A percentile compares a stretch with the other conserved stretches of the same genome.
Conservation (phyloP, 2,329 filamentous ascomycete genomes). For the Apiospora sp. region DNA sequence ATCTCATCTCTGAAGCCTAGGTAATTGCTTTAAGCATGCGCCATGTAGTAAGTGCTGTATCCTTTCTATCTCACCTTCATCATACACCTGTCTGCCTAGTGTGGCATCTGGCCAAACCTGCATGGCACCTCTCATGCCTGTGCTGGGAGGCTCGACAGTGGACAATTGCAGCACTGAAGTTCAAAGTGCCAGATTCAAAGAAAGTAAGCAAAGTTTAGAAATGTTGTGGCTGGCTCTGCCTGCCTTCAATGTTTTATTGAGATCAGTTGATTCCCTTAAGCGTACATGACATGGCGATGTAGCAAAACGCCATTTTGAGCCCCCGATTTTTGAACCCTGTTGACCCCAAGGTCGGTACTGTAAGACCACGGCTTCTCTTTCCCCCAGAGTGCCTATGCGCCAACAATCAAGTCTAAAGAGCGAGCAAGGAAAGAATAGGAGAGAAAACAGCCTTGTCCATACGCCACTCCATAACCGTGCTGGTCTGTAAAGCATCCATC, state of each 20-base stretch:
- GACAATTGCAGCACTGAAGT: neutral
- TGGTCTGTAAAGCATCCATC: conserved; percentile 13
- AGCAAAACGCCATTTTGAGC: neutral
- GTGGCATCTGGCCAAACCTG: too few relatives aligned
- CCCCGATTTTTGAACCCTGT: neutral
- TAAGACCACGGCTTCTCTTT: neutral
- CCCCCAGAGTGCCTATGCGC: neutral
- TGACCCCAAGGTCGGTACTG: neutral
- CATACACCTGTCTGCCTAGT: too few relatives aligned
- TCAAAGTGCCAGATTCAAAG: neutral
- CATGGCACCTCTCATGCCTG: too few relatives aligned
- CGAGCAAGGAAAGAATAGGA: neutral
- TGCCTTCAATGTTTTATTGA: neutral
- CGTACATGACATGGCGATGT: neutral
- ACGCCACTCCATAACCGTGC: conserved; percentile 14
- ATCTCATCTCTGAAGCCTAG: neutral
- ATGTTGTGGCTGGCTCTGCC: neutral
- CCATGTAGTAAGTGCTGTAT: too few relatives aligned
- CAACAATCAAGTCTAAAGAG: conserved; percentile 13
- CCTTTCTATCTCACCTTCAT: too few relatives aligned
- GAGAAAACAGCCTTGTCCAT: neutral
- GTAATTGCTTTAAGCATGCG: too few relatives aligned
- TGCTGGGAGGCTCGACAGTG: too few relatives aligned
- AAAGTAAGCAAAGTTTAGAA: neutral
- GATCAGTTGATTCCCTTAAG: neutral